These are phyloP conservation scores for Colletotrichum lini DNA, from an alignment of 2,329 filamentous ascomycete species.

Conservation along the genomic window DNA sequence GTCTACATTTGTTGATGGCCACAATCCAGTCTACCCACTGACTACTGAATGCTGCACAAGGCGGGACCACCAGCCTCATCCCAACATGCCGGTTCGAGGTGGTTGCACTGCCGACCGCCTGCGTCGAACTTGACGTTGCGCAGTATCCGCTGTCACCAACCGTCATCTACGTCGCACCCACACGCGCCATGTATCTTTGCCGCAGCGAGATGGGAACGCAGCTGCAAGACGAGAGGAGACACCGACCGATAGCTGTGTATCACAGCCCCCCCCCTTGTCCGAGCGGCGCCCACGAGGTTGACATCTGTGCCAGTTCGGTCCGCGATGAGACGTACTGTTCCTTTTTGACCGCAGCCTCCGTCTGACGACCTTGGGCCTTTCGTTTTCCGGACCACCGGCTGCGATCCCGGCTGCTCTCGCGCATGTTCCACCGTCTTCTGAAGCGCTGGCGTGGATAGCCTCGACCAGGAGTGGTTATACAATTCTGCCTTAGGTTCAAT, in stretches of 20 bases:
- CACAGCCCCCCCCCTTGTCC: conserved; percentile 10
- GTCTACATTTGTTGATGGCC: conserved; percentile 2
- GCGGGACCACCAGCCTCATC: conserved; percentile 19
- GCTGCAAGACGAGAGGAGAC: background rate
- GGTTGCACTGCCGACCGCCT: conserved; percentile 25
- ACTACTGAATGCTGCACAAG: conserved; percentile 14
- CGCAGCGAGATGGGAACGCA: conserved; percentile 8
- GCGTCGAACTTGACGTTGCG: conserved; percentile 22
- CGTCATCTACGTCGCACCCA: conserved; percentile 26
- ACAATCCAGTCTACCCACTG: background rate
- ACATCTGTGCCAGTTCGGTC: conserved; percentile 12
- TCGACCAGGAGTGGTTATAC: conserved; percentile 5
- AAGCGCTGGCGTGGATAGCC: conserved; percentile 12
- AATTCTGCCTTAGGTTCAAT: background rate
- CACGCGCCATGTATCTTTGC: conserved; percentile 19
- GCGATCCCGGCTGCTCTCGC: conserved; percentile 4
- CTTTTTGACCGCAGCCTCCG: background rate
- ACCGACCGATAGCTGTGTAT: conserved; percentile 11
- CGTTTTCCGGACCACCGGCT: conserved; percentile 12
- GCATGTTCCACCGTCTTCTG: background rate
- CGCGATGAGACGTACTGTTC: background rate
- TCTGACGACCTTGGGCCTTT: background rate
- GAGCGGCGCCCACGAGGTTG: conserved; percentile 18
- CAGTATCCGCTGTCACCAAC: conserved; percentile 26
- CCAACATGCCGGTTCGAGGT: conserved; percentile 31